These are phyloP conservation scores for Leucocoprinus leucothites DNA, from an alignment of 768 basidiomycete species.

Conservation along the genomic window DNA sequence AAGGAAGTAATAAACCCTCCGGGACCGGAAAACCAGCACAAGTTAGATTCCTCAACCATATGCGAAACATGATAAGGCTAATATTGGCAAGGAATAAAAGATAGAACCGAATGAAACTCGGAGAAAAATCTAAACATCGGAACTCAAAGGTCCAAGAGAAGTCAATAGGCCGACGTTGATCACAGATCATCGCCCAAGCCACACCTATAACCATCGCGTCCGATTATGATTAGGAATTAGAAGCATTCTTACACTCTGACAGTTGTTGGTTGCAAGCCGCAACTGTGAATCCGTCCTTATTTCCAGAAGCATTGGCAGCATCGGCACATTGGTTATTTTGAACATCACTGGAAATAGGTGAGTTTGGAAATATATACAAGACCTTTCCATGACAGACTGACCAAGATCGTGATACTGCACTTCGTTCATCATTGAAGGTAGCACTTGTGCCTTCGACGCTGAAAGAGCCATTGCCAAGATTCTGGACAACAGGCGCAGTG, in stretches of 20 bases:
- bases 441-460: constrained; percentile 43
- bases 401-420: constrained; percentile 49
- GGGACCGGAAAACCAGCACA: background rate
- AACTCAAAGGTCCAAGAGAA: too few relatives aligned
- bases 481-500: constrained; percentile 41
- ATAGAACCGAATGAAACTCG: background rate
- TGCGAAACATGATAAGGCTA: background rate
- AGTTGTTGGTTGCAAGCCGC: constrained; percentile 44
- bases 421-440: constrained; percentile 40
- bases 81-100: background rate
- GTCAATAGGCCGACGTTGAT: too few relatives aligned
- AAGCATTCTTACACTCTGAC: constrained; percentile 33
- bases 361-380: background rate
- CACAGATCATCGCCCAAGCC: background rate
- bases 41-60: background rate
- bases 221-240: background rate
- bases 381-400: constrained; percentile 17
- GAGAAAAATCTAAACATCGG: background rate
- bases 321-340: constrained; percentile 61
- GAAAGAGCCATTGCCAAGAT: constrained; percentile 39
- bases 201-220: background rate
- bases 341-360: constrained; percentile 34
- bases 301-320: constrained; percentile 49
- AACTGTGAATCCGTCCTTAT: constrained; percentile 45
- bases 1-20: too few relatives aligned